phyloP scores from a whole-genome alignment of 768 basidiomycete genomes.

The Mycena chlorophos region DNA sequence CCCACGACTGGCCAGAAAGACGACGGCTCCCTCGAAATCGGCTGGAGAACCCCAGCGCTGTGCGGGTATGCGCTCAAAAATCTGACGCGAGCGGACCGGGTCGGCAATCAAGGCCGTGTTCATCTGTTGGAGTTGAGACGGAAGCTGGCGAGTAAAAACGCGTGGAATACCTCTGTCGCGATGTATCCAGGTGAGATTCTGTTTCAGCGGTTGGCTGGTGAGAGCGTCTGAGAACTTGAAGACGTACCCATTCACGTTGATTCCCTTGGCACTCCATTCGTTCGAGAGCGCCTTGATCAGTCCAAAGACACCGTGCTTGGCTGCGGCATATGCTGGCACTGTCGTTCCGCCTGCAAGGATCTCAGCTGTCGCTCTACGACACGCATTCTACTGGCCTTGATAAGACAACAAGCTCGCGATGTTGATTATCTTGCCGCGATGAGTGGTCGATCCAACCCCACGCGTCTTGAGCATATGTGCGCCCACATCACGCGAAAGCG shows the following conservation, averaged over 20 bases:
- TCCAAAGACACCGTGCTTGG: conserved; percentile 45
- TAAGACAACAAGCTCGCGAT: conserved; percentile 39
- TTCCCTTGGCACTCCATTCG: conserved; percentile 48
- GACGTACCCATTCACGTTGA: conserved; percentile 41
- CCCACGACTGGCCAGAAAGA: conserved; percentile 69
- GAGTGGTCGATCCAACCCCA: conserved; percentile 8
- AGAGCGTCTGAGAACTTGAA: background rate
- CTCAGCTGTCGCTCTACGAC: background rate
- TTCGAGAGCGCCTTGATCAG: conserved; percentile 38
- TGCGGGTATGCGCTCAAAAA: conserved; percentile 72
- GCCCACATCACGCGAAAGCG: conserved; percentile 44
- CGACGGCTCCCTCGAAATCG: conserved; percentile 73
- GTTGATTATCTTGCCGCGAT: conserved; percentile 52
- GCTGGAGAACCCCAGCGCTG: conserved; percentile 69
- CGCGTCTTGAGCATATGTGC: conserved; percentile 46
- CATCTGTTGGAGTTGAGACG: conserved; percentile 17
- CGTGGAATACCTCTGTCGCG: conserved; percentile 40
- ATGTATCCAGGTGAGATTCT: conserved; percentile 48
- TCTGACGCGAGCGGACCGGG: conserved; percentile 66
- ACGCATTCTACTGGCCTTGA: conserved; percentile 19
- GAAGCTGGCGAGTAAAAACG: background rate
- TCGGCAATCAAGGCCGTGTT: conserved; percentile 46
- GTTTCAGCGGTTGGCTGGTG: background rate
- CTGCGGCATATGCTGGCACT: conserved; percentile 51
- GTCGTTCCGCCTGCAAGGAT: conserved; percentile 30